These are phyloP conservation scores for Xylariaceae sp. DNA, from an alignment of 2,329 filamentous ascomycete genomes.

Conservation along the genomic window DNA sequence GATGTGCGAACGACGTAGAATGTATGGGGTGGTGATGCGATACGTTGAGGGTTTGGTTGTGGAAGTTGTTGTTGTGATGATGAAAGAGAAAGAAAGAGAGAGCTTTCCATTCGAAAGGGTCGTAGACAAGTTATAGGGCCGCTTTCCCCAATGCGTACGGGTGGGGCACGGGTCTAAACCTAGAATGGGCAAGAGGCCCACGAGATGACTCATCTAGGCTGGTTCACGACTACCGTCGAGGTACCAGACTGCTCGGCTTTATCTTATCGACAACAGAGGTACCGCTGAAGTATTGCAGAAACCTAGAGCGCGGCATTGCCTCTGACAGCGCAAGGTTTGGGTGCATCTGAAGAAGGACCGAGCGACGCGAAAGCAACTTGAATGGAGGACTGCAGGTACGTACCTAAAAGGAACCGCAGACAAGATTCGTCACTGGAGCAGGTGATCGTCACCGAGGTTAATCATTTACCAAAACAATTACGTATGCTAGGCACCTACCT, in stretches of 20 bases:
- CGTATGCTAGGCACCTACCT: not conserved
- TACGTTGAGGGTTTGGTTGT: conserved; percentile 1
- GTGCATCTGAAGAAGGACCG: not conserved
- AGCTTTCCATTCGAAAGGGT: conserved; percentile 4
- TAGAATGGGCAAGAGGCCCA: not conserved
- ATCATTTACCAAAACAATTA: not conserved
- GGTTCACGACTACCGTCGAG: too few relatives aligned
- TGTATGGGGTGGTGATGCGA: not conserved
- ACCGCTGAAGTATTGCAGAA: too few relatives aligned
- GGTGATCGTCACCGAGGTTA: too few relatives aligned
- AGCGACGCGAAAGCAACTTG: too few relatives aligned
- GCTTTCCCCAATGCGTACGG: not conserved
- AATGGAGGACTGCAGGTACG: too few relatives aligned
- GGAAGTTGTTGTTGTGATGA: conserved; percentile 1
- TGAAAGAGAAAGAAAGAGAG: conserved; percentile 9
- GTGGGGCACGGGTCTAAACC: not conserved
- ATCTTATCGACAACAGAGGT: too few relatives aligned
- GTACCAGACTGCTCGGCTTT: too few relatives aligned
- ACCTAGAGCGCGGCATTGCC: too few relatives aligned
- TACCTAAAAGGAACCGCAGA: too few relatives aligned
- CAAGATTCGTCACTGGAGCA: too few relatives aligned
- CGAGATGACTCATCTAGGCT: too few relatives aligned
- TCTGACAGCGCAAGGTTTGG: not conserved
- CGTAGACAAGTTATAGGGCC: not conserved
- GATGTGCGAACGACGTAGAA: not conserved